phyloP scores from a whole-genome alignment of 768 basidiomycete species.

The Gyrodon lividus region DNA sequence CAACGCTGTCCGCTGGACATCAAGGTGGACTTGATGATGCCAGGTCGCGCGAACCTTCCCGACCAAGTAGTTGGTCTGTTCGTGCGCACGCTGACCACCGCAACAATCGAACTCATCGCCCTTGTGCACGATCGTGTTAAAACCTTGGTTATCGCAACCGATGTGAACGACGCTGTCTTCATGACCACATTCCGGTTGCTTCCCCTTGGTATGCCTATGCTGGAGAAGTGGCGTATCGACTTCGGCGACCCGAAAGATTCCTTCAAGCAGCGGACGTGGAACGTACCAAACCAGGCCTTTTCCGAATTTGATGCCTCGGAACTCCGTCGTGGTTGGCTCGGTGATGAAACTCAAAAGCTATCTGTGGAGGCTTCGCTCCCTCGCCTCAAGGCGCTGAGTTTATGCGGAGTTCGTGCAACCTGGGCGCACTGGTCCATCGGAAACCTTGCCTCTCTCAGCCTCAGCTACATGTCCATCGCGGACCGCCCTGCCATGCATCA shows the following conservation, averaged over 20 bases:
- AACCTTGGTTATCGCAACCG: not conserved
- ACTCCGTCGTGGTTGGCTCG: not conserved
- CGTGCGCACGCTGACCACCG: not conserved
- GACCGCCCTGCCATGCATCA: not conserved
- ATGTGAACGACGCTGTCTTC: not conserved
- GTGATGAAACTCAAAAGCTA: not conserved
- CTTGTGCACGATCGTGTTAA: not conserved
- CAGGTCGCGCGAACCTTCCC: not conserved
- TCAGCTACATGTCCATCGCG: not conserved
- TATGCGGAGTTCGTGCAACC: not conserved
- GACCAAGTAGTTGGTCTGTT: not conserved
- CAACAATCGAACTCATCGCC: not conserved
- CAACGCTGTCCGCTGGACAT: not conserved
- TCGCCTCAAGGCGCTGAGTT: not conserved
- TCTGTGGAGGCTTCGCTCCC: not conserved
- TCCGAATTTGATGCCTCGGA: not conserved
- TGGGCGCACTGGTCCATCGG: slow-evolving; percentile 3
- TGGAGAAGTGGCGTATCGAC: not conserved
- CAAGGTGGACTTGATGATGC: not conserved
- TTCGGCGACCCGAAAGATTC: not conserved
- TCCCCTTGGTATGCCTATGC: not conserved
- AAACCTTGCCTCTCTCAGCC: slow-evolving; percentile 2
- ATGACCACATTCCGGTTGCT: not conserved
- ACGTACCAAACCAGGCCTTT: not conserved
- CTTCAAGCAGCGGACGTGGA: not conserved